These are phyloP conservation scores for Arabidopsis arenosa DNA, from an alignment of 345 rosid genomes.

Conservation along the genomic window DNA sequence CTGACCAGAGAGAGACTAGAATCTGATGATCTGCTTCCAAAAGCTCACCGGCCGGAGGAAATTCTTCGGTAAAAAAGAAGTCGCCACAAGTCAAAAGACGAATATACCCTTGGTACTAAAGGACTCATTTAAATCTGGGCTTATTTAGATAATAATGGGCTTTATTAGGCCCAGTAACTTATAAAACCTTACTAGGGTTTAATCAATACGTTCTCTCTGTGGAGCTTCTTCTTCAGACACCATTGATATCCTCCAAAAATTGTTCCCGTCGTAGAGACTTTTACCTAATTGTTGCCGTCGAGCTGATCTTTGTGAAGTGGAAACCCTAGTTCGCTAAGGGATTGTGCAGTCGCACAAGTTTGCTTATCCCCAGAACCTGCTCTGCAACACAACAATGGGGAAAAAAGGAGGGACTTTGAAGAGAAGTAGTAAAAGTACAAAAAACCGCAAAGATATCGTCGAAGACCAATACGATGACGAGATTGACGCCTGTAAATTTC, in stretches of 20 bases:
- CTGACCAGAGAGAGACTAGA: slow-evolving; percentile 41
- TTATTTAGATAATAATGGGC: neutral
- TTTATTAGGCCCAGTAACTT: slow-evolving; percentile 2
- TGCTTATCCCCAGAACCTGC: neutral
- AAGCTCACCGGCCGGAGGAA: slow-evolving; percentile 35
- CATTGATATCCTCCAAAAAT: slow-evolving; percentile 16
- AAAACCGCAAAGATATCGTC: slow-evolving; percentile 46
- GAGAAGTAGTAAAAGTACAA: slow-evolving; percentile 50
- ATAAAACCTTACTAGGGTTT: slow-evolving; percentile 45
- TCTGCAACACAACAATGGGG: slow-evolving; percentile 53
- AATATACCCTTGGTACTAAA: neutral
- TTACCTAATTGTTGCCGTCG: neutral
- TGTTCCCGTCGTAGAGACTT: neutral
- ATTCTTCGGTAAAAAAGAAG: slow-evolving; percentile 11
- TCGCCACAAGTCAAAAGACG: slow-evolving; percentile 15
- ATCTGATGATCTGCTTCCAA: slow-evolving; percentile 39
- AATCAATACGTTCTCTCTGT: neutral
- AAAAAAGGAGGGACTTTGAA: slow-evolving; percentile 59
- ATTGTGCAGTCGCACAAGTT: neutral
- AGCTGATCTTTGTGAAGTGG: neutral
- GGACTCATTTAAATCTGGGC: slow-evolving; percentile 18
- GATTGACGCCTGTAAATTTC: slow-evolving; percentile 66
- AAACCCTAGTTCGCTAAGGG: neutral
- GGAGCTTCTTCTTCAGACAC: neutral
- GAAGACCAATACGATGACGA: slow-evolving; percentile 65